Conservation (phyloP, 2,329 filamentous ascomycete genomes). For the Pseudopyricularia cyperi region DNA sequence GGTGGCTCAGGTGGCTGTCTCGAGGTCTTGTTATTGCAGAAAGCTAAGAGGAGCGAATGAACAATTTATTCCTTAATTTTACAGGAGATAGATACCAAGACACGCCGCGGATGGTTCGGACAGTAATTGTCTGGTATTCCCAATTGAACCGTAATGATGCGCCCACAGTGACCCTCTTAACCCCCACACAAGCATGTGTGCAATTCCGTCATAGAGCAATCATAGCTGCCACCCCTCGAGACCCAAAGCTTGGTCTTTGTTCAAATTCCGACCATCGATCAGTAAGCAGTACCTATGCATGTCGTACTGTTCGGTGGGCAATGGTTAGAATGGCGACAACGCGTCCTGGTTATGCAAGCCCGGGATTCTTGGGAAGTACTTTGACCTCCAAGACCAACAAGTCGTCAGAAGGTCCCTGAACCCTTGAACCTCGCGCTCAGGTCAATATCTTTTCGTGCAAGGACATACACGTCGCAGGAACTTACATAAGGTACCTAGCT, state of each 20-base stretch:
- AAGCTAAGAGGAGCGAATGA: too few relatives aligned
- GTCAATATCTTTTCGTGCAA: background rate
- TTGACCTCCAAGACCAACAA: too few relatives aligned
- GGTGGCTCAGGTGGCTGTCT: too few relatives aligned
- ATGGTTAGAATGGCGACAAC: too few relatives aligned
- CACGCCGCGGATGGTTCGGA: background rate
- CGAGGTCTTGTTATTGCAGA: too few relatives aligned
- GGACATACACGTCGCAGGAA: background rate
- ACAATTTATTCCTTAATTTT: too few relatives aligned
- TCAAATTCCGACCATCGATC: background rate
- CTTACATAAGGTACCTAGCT: too few relatives aligned
- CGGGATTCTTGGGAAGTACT: too few relatives aligned
- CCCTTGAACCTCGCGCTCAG: background rate
- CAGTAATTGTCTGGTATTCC: background rate
- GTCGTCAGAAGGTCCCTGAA: too few relatives aligned
- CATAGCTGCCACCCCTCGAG: background rate
- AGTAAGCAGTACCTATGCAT: background rate
- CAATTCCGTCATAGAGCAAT: background rate
- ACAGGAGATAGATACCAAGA: background rate
- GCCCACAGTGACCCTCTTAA: background rate
- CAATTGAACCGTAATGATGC: background rate
- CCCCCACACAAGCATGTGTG: background rate
- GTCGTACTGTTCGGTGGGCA: too few relatives aligned
- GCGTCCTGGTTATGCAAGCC: too few relatives aligned
- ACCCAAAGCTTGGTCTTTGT: background rate